Conservation (phyloP, 176 grass and related monocot species). For the Ananas comosus region DNA sequence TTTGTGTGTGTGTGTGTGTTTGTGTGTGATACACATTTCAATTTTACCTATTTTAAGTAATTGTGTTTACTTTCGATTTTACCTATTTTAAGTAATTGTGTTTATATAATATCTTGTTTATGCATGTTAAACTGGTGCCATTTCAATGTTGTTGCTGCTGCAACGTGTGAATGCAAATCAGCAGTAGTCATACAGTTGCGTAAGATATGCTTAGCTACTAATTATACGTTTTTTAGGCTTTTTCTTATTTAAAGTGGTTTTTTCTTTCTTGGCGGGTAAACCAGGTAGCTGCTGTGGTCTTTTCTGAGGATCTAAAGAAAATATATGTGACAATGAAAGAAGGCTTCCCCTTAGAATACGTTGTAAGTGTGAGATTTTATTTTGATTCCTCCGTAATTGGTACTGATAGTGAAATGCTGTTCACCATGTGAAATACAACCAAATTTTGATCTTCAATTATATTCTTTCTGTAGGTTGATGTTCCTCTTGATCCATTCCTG, state of each 20-base stretch:
- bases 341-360: slow-evolving; percentile 31
- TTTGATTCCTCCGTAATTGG: background rate
- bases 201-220: background rate
- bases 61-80: no score
- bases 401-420: background rate
- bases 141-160: no score
- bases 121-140: no score
- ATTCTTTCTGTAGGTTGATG: slow-evolving; percentile 22
- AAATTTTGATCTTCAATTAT: slow-evolving; percentile 10
- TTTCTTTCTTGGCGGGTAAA: background rate
- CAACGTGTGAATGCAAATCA: no score
- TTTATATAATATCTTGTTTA: no score
- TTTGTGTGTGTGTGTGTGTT: no score
- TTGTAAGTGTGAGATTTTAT: slow-evolving; percentile 22
- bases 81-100: no score
- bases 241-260: background rate
- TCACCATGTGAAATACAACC: background rate
- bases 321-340: slow-evolving; percentile 38
- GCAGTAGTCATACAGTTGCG: no score
- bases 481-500: slow-evolving; percentile 21
- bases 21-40: no score
- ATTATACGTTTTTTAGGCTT: background rate
- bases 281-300: slow-evolving; percentile 26
- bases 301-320: slow-evolving; percentile 30
- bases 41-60: no score